Evolutionary conservation across 73 alveolate species (phyloP), one percentile per base, ranked within the genome.

Genomic region (Paramecium bursaria): DNA sequence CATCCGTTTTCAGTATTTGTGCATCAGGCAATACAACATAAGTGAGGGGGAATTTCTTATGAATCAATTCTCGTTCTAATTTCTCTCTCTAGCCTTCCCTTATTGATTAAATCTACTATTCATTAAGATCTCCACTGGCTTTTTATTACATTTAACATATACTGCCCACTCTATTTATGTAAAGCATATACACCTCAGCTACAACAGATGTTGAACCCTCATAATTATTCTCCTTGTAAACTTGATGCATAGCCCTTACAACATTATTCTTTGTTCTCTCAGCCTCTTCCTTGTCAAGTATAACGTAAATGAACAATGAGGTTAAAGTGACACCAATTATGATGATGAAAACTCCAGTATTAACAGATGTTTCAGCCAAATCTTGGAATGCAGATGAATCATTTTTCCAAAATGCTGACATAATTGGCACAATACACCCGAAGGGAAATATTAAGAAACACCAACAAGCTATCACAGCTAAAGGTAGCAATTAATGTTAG

Each of bases 371-470:
- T 67, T 67, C 33, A 11, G 82, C 82, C 33, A 67, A 67, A 0
- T 53, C 50, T 67, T 33, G 10, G 27, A 67, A 67, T 5, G 33
- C 33, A 2, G 33, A 35, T 3, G 82, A 35, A 35, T 53, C 44
- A 21, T 67, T 67, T 3, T 19, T 10, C 19, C 33, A 67, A 15
- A 39, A 42, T 19, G 44, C 29, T 39, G 82, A 31, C 1, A 67
- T 3, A 23, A 67, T 67, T n/a, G 82, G 82, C 17, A 67, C 53
- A 15, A 67, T 42, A 7, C 33, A 53, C 0, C 82, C 82, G 21
- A 67, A 67, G 7, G 82, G 82, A 67, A 67, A 67, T 2, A 67
- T 67, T 1, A 67, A 3, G 3, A 53, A 67, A 67, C 82, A 67
- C 82, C 82, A 67, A 11, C 33, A 67, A n/a, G 44, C 19, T 1